Evolutionary conservation across 2,329 filamentous ascomycete genomes (phyloP).

Genomic region (Penicillium sp.): DNA sequence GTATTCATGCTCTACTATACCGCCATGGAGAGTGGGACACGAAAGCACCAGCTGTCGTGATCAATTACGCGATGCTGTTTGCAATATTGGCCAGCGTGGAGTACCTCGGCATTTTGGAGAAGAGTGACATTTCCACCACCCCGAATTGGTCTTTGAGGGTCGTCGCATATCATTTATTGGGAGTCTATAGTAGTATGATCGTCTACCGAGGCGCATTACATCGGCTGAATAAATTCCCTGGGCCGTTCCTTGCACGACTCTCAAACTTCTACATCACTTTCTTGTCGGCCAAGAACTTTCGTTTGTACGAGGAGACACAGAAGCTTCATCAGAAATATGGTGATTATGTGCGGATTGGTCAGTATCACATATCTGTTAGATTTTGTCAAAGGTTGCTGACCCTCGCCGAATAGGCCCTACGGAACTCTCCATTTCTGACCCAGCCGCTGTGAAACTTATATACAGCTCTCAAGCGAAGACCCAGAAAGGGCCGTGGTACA

Average conservation of each 20-base stretch:
- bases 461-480: not conserved
- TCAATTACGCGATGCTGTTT: not conserved
- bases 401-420: not conserved
- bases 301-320: conserved; percentile 12
- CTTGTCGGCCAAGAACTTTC: conserved; percentile 15
- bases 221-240: conserved; percentile 25
- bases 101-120: not conserved
- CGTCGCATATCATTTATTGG: not conserved
- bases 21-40: not conserved
- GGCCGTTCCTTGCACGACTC: conserved; percentile 22
- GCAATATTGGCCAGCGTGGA: not conserved
- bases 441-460: not conserved
- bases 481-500: conserved; percentile 29
- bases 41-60: not conserved
- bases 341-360: conserved; percentile 30
- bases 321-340: conserved; percentile 27
- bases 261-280: conserved; percentile 20
- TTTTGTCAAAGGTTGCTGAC: not conserved
- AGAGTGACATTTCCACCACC: not conserved
- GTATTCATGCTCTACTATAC: not conserved
- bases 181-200: conserved; percentile 18
- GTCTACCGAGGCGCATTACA: conserved; percentile 30
- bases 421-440: not conserved
- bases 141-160: not conserved
- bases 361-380: not conserved